Base-by-base conservation (phyloP, 495 filamentous ascomycete species). In the Tuber calosporum region DNA sequence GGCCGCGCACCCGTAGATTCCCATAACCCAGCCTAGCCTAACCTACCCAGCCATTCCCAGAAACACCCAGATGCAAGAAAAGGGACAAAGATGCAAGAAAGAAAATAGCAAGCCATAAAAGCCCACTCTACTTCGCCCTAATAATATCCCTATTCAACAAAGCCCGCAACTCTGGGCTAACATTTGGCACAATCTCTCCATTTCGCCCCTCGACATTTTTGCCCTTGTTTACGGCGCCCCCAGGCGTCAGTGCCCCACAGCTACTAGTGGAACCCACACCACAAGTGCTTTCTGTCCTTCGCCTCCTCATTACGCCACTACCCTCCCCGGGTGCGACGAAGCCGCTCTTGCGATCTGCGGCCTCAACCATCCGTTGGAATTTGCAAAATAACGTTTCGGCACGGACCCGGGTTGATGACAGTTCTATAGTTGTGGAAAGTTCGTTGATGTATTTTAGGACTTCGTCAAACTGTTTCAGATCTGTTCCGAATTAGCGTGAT, bases 381-480 rank as follows among this genome's bases (percentile, higher is more conserved):
- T 92, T 89, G 69, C 88, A 88, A 85, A 94, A 98, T 36, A 99
- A 87, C 0, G 88, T 87, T 83, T 98, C 95, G 19, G 95, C 95
- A 62, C 93, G 88, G 62, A 95, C 88, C 41, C 97, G 89, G 0
- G 93, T 93, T 1, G 89, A 89, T 58, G 91, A 84, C 5, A 99
- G 87, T 75, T 98, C 94, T 77, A 98, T 98, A 15, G 92, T 96
- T 76, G 90, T 90, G 5, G 92, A 93, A 22, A 99, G 87, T 81
- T 99, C 95, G 83, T 99, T 99, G 78, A 98, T 93, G 80, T 98
- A 98, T 86, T 99, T 99, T 36, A 99, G 83, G 39, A 99, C 93
- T 82, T 98, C 96, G 78, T 99, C 95, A 84, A 99, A 99, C 77
- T 93, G 90, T 83, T 92, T 90, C 67, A 98, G 84, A 85, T 98